A percentile compares a stretch with the other conserved stretches of the same genome.
phyloP scores from a whole-genome alignment of 2,329 filamentous ascomycete genomes.

The Talaromyces rugulosus region DNA sequence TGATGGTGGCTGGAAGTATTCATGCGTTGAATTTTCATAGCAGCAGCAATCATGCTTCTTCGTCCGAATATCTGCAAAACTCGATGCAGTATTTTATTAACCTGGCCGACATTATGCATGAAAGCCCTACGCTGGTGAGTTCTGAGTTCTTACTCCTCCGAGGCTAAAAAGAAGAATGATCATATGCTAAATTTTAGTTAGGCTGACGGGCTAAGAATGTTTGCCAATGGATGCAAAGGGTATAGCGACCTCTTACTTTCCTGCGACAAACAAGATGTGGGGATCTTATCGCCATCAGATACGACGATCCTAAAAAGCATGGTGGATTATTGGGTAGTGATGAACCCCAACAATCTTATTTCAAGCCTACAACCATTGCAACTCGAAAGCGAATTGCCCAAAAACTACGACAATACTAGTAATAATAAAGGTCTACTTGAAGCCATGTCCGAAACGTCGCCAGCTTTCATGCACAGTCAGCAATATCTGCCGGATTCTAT shows the following conservation, averaged over 20 bases:
- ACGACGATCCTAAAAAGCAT: background rate
- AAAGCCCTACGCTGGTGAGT: background rate
- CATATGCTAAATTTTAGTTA: background rate
- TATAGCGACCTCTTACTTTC: background rate
- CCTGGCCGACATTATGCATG: background rate
- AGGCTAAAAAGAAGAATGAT: background rate
- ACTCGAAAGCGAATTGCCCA: background rate
- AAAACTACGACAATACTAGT: background rate
- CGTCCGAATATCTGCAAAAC: background rate
- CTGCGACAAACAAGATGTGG: background rate
- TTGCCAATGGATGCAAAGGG: background rate
- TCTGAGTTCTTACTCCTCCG: background rate
- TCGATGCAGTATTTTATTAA: background rate
- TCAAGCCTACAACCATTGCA: background rate
- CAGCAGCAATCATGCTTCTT: background rate
- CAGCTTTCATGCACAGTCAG: background rate
- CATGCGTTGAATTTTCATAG: constrained; percentile 14
- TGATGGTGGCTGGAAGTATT: constrained; percentile 20
- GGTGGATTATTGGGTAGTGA: background rate
- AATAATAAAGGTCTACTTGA: background rate
- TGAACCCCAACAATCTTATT: background rate
- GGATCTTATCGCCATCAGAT: background rate
- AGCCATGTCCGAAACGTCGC: background rate
- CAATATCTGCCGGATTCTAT: background rate
- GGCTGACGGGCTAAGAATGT: background rate